phyloP scores from a whole-genome alignment of 495 filamentous ascomycete species.

The Hyaloscypha variabilis region DNA sequence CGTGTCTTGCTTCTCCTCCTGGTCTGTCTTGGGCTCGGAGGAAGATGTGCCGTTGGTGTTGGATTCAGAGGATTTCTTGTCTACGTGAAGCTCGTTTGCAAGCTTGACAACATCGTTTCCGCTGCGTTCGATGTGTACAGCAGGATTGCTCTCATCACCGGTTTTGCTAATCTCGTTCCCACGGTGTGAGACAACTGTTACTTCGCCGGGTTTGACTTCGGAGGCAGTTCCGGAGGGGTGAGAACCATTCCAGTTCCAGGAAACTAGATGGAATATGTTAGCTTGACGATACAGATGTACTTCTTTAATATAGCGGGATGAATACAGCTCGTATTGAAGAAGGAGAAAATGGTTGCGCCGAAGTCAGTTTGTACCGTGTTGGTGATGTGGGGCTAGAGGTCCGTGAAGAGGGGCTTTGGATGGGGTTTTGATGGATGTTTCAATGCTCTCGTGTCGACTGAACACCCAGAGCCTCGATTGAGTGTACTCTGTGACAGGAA shows the following conservation, averaged over 20 bases:
- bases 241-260: conserved; percentile 58
- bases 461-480: neutral
- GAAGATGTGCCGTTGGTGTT: conserved; percentile 25
- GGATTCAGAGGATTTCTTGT: conserved; percentile 33
- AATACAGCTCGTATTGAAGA: neutral
- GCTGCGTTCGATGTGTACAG: conserved; percentile 53
- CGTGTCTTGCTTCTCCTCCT: conserved; percentile 35
- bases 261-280: conserved; percentile 43
- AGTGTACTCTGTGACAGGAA: neutral
- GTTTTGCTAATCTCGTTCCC: conserved; percentile 67
- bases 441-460: neutral
- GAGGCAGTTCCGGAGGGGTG: conserved; percentile 56
- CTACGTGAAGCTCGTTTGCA: conserved; percentile 54
- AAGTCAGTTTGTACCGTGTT: neutral
- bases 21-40: conserved; percentile 27
- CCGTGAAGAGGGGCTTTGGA: neutral
- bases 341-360: neutral
- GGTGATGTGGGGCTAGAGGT: neutral
- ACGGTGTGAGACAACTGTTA: conserved; percentile 58
- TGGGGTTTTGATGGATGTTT: neutral
- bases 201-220: conserved; percentile 57
- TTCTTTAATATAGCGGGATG: neutral
- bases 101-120: conserved; percentile 69
- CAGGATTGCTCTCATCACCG: conserved; percentile 57
- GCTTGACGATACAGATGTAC: neutral